Evolutionary conservation across 2,329 filamentous ascomycete species (phyloP), one percentile per base, ranked within the genome.

Genomic region (Phialocephala sp.): DNA sequence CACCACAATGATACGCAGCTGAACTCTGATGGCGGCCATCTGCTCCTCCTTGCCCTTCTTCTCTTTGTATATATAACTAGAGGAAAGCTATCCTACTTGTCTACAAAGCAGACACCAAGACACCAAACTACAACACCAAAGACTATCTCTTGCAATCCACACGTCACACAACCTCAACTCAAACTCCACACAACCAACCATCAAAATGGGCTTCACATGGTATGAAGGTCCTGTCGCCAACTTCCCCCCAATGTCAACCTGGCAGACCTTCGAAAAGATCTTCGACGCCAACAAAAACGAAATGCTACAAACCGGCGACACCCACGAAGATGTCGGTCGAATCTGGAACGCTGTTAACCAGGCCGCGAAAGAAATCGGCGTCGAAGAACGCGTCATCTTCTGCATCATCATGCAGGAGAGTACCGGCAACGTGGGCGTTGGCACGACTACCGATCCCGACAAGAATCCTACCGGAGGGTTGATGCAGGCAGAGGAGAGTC

Each of bases 381-480:
- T 70, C 39, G 69, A 71, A 41, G 54, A 60, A n/a, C 60, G 65
- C 6, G 61, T 63, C 5, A 68, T 70, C 36, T 61, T 70, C 15
- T 66, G 60, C 43, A 66, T 68, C 9, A 69, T 70, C 39, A 68
- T 68, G 66, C 64, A 68, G 54, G 66, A 69, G 62, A 67, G 65
- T 6, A 63, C 62, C 0, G 67, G 67, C 5, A 67, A 69, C 20
- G 65, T 67, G 2, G 32, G 59, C 5, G 61, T 64, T 45, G 55
- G 58, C 45, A 32, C 64, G 15, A 39, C 50, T n/a, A 35, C 24
- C n/a, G 61, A 64, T 39, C 45, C 41, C 35, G 39, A 60, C 27
- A 43, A 37, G 15, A 66, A 66, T 14, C 59, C 61, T 8, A 45
- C 43, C 3, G 43, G 43, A 1, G 65, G 65, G 15, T 24, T 66